Base-by-base conservation (phyloP, 2,329 filamentous ascomycete genomes). In the Aspergillus tamarii region DNA sequence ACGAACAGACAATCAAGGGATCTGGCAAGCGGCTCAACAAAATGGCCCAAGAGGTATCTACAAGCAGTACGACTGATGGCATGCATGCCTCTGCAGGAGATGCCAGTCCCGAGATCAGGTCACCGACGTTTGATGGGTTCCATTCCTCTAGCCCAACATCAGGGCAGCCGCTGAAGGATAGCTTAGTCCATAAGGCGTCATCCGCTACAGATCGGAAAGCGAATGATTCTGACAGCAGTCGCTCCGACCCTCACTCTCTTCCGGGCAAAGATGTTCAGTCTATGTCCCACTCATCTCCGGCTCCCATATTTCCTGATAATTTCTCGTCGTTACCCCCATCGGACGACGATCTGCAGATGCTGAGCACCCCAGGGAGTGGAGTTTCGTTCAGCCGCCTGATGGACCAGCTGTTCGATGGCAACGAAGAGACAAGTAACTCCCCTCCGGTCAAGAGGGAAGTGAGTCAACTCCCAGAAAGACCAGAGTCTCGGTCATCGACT, bases 101-200 rank as follows among this genome's bases (percentile, higher is more conserved):
- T 21, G 59, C 58, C 52, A 70, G 67, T 46, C 65, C 64, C 43
- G 36, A 28, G 19, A 34, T 68, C 46, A 57, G 48, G 23, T 71
- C 70, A 45, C 70, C 70, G 10, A 61, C 56, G 28, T 72, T 72
- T 52, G 48, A 56, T 41, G 70, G 70, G 28, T 72, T 72, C 43
- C 61, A 64, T 12, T 64, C 57, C 36, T 36, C 57, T 41, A 36
- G 26, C 32, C 46, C 58, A 8, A 54, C 32, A 8, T 48, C 45
- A 23, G 62, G 21, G 11, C 50, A 58, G 26, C 46, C 52, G 39
- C 55, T 41, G 12, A 55, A 41, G 19, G 30, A 26, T 12, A 43
- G 53, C 48, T 46, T 26, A 12, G 26, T 26, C 26, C 26, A 26
- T 26, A 4, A 26, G 26, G 26, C 26, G 39, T 53, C 43, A 16